Evolutionary conservation across 1,284 basidiomycete genomes (phyloP), one percentile per base, ranked within the genome.

Genomic region (Xerocomus amazonicus): DNA sequence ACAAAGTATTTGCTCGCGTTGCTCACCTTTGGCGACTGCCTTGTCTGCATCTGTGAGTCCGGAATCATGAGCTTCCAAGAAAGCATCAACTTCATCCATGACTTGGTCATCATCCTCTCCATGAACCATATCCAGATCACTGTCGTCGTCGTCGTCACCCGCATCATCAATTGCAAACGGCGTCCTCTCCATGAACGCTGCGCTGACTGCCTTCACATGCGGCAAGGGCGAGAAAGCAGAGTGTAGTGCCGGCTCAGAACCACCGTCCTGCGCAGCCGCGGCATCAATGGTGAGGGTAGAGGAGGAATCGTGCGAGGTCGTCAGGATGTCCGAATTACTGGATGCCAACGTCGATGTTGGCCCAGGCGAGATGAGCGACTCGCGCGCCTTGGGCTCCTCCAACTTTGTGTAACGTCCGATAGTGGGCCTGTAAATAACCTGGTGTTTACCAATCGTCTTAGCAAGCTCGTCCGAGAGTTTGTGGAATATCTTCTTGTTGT

Each of bases 131-230:
- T 83, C 83, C 26, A 81, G 75, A 57, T 87, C 86, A 50, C 79
- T 85, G 42, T 84, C 81, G 19, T 85, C 87, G 40, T 90, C 88
- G 57, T 92, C 61, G 14, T 63, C 61, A 49, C 84, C 86, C 4
- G 86, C 90, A 66, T 93, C 90, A 63, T 97, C 94, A 58, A 97
- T 96, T 3, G 92, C 92, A 67, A 97, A 97, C 55, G 88, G 86
- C 33, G 90, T 92, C 43, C 94, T 75, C 63, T 95, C 89, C 84
- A 94, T 86, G 39, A 94, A 75, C 9, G 89, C 89, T 43, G 88
- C 85, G 52, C 85, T 89, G 19, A 89, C 90, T 1, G 84, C 87
- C 50, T 88, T 79, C 39, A 94, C 78, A 70, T 87, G 81, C 32
- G 76, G 74, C 67, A 81, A 73, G 8, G 84, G 78, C 32, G 79